Base-by-base conservation (phyloP, 306 rosid genomes). In the Alnus rubra region DNA sequence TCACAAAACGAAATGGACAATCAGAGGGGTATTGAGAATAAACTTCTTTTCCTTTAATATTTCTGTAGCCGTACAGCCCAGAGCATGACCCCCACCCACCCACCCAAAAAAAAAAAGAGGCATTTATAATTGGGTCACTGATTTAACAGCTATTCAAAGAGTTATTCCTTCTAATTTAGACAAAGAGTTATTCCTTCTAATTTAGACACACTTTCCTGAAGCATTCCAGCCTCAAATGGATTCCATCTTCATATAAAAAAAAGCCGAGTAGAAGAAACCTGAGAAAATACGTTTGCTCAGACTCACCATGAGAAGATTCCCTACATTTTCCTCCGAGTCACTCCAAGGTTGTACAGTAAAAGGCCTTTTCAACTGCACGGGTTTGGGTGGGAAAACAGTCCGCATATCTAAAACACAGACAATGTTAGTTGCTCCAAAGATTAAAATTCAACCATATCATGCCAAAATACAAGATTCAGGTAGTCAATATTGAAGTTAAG, bases 271-370 rank as follows among this genome's bases (percentile, higher is more conserved):
- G 54, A 50, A 60, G n/a, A 79, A 15, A 83, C 16, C 72, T 42
- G 33, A 50, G 74, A 65, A 31, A 59, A 77, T 9, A 59, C 45
- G 50, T n/a, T 62, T 71, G 72, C 23, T 68, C 51, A 42, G 69
- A 73, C 92, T 82, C 84, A 92, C 97, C 97, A 90, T 90, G 58
- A 92, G 85, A 83, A 92, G 94, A 75, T 89, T 86, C 49, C 92
- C 97, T 30, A 87, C 37, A 30, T 85, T 89, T 71, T 89, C 92
- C 51, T 92, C 92, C 72, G 93, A 89, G 82, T 87, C 91, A 74
- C 77, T 80, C 97, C 97, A 92, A 55, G 97, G 97, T 78, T 83
- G 89, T 82, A 81, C 60, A 12, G 86, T 75, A 73, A 90, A 90
- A 47, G 93, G 89, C 82, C 65, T 87, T 82, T 88, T 92, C 92